These are phyloP conservation scores for Aphanomyces euteiches DNA, from an alignment of 352 stramenopile genomes.

Conservation along the genomic window DNA sequence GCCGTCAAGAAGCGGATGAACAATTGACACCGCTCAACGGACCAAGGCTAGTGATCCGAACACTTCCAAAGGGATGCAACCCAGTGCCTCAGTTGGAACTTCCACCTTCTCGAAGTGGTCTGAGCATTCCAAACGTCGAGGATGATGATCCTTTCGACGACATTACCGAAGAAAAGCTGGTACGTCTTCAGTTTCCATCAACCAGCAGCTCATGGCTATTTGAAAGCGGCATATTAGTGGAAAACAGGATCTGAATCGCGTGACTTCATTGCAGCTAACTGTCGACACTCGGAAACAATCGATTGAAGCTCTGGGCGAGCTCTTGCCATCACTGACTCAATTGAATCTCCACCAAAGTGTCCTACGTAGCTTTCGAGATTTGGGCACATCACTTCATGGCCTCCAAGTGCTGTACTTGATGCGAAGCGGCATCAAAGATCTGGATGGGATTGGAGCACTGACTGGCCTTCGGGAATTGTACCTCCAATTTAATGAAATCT, in stretches of 20 bases:
- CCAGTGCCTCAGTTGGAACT: slow-evolving; percentile 44
- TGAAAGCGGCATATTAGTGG: slow-evolving; percentile 57
- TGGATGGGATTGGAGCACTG: slow-evolving; percentile 83
- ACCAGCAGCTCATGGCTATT: slow-evolving; percentile 18
- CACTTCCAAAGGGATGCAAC: slow-evolving; percentile 66
- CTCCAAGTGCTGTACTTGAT: slow-evolving; percentile 64
- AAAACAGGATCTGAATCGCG: slow-evolving; percentile 51
- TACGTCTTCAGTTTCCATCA: slow-evolving; percentile 28
- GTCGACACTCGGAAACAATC: slow-evolving; percentile 78
- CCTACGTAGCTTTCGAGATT: slow-evolving; percentile 71
- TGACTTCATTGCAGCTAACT: slow-evolving; percentile 57
- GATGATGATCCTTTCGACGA: slow-evolving; percentile 77
- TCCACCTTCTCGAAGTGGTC: slow-evolving; percentile 3
- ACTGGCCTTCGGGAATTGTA: slow-evolving; percentile 73
- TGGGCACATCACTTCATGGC: slow-evolving; percentile 70
- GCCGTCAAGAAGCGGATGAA: slow-evolving; percentile 19
- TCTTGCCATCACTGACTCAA: slow-evolving; percentile 68
- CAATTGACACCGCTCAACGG: slow-evolving; percentile 35
- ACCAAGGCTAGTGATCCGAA: slow-evolving; percentile 66
- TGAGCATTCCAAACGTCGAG: neutral
- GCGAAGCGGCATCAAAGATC: slow-evolving; percentile 62
- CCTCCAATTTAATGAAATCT: slow-evolving; percentile 70
- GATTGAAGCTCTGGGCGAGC: slow-evolving; percentile 70
- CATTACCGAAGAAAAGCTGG: slow-evolving; percentile 71
- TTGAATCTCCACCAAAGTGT: slow-evolving; percentile 60